Evolutionary conservation across 495 filamentous ascomycete species (phyloP), one percentile per base, ranked within the genome.

Genomic region (Cercophora sp.): DNA sequence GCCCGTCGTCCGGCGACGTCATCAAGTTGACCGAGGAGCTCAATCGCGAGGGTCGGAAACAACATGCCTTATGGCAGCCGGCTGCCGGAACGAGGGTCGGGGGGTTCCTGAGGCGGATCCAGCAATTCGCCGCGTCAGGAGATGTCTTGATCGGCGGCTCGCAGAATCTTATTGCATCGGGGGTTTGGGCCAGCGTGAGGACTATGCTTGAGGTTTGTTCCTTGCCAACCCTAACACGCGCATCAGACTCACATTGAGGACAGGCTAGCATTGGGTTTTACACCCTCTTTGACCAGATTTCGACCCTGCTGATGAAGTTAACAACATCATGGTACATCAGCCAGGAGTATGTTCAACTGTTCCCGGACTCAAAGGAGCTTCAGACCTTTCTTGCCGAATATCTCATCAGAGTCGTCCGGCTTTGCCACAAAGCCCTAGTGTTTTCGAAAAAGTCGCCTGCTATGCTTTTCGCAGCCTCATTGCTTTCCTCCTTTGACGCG

Each of bases 331-430:
- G 41, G 51, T 18, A 16, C 19, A 47, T 53, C 16, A 31, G 22
- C 16, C 13, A 8, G 13, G 51, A 53, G 9, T 48, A 32, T n/a
- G 51, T 32, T 1, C 23, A 35, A 5, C 51, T 41, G 10, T 53
- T 53, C 6, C 51, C 51, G 0, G 0, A 15, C 18, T 46, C 40
- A 2, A 0, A 13, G 1, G 51, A 47, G 9, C 3, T 53, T 1
- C 40, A 48, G 16, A 22, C 18, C 1, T 27, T 25, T 2, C 8
- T 53, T 4, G 19, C 25, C 51, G 51, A 53, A 31, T 53, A 53
- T 26, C 51, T 53, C 29, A 5, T 26, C 45, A 1, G 40, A 4
- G 20, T 53, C 1, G 51, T 53, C 6, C 41, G 11, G 0, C 22
- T 53, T 1, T 53, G 51, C 15, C 11, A 48, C 4, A n/a, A 46